Base-by-base conservation (phyloP, 163 green algal genomes). In the Chlorella variabilis region DNA sequence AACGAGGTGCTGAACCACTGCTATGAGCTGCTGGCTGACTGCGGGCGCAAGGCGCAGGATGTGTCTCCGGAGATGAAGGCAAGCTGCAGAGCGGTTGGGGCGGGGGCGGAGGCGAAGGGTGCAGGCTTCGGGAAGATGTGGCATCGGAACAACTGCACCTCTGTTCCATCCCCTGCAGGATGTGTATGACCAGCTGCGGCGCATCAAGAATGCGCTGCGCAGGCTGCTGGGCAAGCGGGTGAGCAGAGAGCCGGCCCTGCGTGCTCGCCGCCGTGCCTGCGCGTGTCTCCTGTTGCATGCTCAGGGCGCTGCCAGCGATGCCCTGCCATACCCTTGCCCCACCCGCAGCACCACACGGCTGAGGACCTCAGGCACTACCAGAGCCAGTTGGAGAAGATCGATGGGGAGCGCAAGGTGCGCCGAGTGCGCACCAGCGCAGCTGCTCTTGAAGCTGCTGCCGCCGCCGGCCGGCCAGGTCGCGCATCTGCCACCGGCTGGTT, bases 131-230 rank as follows among this genome's bases (percentile, higher is more conserved):
- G n/a, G n/a, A n/a, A n/a, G n/a, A n/a, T n/a, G n/a, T n/a, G n/a
- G n/a, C n/a, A n/a, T n/a, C n/a, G n/a, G n/a, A n/a, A 29, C 31
- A 3, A 7, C 29, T 69, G 61, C 61, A 2, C 3, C 29, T 29
- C 25, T 70, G 62, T 20, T 13, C 31, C 17, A 4, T n/a, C n/a
- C 31, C 65, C 18, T 31, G 33, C 73, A 79, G 73, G 73, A 49
- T 13, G 73, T 79, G 27, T 79, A 79, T 51, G 73, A 79, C 73
- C 73, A 48, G 36, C 73, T 79, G 54, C 73, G 73, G 0, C 13
- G 36, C 56, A n/a, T 38, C 73, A 79, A 79, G 56, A 79, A 79
- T 36, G 73, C 73, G 73, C 73, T 79, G 73, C 54, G 73, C 54
- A 70, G 34, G 38, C 73, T 79, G 54, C 20, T 41, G 54, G 73